Evolutionary conservation across 352 stramenopile genomes (phyloP).

Genomic region (Pilasporangium apinafurcum): DNA sequence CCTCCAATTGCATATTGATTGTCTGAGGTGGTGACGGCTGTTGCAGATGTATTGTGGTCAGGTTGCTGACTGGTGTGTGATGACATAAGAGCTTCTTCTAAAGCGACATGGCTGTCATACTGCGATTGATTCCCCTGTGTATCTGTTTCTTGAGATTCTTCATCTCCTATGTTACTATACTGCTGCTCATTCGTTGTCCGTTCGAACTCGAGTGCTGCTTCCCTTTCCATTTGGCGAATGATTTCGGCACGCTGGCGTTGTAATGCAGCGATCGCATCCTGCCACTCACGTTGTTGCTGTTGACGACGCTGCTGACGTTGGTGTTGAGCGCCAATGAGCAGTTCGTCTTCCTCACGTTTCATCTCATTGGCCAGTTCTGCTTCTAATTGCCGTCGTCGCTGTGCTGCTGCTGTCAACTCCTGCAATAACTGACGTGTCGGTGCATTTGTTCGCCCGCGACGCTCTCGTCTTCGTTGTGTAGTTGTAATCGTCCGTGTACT

Average conservation of each 20-base stretch:
- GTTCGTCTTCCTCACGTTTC: conserved; percentile 10
- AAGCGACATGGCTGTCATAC: too few species aligned
- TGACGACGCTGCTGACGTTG: conserved; percentile 3
- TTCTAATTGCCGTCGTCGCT: conserved; percentile 23
- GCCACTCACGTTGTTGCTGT: conserved; percentile 9
- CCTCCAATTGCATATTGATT: conserved; percentile 54
- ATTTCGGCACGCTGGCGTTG: conserved; percentile 40
- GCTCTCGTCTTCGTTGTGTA: not conserved
- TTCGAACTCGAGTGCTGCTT: conserved; percentile 6
- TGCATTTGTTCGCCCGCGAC: not conserved
- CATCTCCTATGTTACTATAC: not conserved
- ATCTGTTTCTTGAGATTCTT: too few species aligned
- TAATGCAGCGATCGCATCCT: conserved; percentile 30
- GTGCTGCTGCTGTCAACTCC: conserved; percentile 29
- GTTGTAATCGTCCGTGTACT: conserved; percentile 6
- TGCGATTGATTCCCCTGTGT: too few species aligned
- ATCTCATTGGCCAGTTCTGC: conserved; percentile 27
- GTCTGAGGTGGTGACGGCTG: conserved; percentile 8
- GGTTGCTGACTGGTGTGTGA: too few species aligned
- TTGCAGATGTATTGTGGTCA: too few species aligned
- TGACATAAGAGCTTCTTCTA: too few species aligned
- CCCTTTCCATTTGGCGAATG: conserved; percentile 31
- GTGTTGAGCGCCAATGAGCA: not conserved
- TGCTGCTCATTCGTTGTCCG: not conserved
- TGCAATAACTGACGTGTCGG: conserved; percentile 13